phyloP scores from a whole-genome alignment of 1,284 basidiomycete species.

The Pseudomicrostroma phylloplanum region DNA sequence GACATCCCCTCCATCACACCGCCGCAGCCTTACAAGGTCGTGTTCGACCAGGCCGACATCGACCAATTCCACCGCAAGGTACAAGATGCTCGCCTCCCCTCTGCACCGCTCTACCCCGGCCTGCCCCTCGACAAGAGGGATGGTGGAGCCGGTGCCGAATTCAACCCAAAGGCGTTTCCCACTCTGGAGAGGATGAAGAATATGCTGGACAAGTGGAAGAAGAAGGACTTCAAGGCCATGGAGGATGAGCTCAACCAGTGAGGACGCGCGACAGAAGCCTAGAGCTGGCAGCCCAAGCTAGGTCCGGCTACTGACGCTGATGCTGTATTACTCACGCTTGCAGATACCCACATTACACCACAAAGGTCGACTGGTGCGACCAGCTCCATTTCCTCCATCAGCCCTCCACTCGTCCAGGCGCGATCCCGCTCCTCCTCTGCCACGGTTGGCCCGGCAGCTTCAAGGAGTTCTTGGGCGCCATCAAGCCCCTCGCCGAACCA shows the following conservation, averaged over 20 bases:
- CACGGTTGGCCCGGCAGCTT: slow-evolving; percentile 37
- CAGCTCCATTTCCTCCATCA: slow-evolving; percentile 33
- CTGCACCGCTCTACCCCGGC: slow-evolving; percentile 20
- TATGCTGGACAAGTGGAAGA: slow-evolving; percentile 13
- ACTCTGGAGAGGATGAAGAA: background rate
- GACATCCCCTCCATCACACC: slow-evolving; percentile 4
- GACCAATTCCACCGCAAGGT: slow-evolving; percentile 30
- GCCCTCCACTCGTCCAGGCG: slow-evolving; percentile 18
- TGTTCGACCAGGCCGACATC: slow-evolving; percentile 21
- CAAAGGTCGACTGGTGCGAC: slow-evolving; percentile 28
- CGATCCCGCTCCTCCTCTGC: slow-evolving; percentile 31
- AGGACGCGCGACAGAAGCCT: no score
- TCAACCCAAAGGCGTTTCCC: slow-evolving; percentile 2
- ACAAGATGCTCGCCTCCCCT: slow-evolving; percentile 27
- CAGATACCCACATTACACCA: slow-evolving; percentile 26
- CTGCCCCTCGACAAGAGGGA: slow-evolving; percentile 11
- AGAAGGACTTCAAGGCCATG: slow-evolving; percentile 20
- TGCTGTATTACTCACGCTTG: slow-evolving; percentile 16
- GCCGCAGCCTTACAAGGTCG: slow-evolving; percentile 16
- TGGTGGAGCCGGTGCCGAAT: background rate
- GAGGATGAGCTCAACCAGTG: slow-evolving; percentile 7
- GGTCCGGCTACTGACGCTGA: no score
- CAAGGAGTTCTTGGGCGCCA: slow-evolving; percentile 8
- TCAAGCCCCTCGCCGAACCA: slow-evolving; percentile 11
- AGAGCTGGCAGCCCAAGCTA: no score